These are phyloP conservation scores for Candida koratica DNA, from an alignment of 805 yeast genomes.

Conservation along the genomic window DNA sequence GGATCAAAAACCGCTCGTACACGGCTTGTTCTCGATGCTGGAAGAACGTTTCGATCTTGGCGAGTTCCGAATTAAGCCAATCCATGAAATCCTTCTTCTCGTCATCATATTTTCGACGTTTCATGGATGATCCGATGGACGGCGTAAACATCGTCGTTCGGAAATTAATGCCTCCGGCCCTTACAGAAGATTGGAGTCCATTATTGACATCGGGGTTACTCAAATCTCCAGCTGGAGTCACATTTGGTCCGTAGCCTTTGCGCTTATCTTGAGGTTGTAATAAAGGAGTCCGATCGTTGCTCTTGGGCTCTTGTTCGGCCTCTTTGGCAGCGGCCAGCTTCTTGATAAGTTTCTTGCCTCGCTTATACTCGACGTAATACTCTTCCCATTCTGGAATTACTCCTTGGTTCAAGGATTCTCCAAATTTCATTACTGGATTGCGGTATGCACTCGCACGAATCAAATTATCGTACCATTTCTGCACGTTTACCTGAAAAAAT, in stretches of 20 bases:
- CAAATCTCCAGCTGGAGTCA: background rate
- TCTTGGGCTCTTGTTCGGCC: conserved; percentile 1
- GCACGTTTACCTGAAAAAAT: too few relatives aligned
- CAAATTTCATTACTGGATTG: conserved; percentile 66
- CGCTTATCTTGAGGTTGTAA: conserved; percentile 14
- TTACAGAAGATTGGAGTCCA: background rate
- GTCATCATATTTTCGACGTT: conserved; percentile 5
- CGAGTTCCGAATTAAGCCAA: conserved; percentile 65
- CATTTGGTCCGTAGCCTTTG: background rate
- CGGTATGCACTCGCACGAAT: too few relatives aligned
- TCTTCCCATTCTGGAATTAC: conserved; percentile 86
- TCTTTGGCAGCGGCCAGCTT: conserved; percentile 22
- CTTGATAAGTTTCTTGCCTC: conserved; percentile 52
- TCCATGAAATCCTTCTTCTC: conserved; percentile 38
- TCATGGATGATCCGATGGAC: conserved; percentile 4
- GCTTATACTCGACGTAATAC: conserved; percentile 69
- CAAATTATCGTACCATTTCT: too few relatives aligned
- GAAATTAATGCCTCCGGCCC: conserved; percentile 2
- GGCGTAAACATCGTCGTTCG: conserved; percentile 10
- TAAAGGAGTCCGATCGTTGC: conserved; percentile 27
- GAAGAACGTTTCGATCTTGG: conserved; percentile 60
- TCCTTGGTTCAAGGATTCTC: conserved; percentile 61
- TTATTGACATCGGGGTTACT: background rate
- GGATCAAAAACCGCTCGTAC: conserved; percentile 51
- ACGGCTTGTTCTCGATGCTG: conserved; percentile 57